Base-by-base conservation (phyloP, 192 early-diverging fungal species). In the Physocladia obscura region DNA sequence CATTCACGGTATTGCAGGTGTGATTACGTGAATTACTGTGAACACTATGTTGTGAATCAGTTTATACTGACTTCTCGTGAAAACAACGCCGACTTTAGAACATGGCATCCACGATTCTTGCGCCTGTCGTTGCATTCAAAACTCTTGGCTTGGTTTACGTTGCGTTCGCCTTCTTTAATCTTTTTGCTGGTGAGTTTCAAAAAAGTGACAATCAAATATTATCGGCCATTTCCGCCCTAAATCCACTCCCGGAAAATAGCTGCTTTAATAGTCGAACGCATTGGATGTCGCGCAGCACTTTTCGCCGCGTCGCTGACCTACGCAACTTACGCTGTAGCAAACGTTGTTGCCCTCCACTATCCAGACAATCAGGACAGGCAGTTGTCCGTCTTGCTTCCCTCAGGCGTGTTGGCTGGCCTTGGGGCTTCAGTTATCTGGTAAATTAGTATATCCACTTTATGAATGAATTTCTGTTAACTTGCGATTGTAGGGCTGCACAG, bases 91-190 rank as follows among this genome's bases (percentile, higher is more conserved):
- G 54, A 36, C 57, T 27, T 37, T 57, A 73, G 62, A 59, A 31
- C 39, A 21, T 67, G 52, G 57, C n/a, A 1, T 73, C 71, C 38
- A 49, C 71, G 38, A 67, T 62, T 19, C 51, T 73, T 2, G 62
- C 22, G 4, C 52, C 57, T 22, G n/a, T 39, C 19, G 71, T 73
- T 5, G 61, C 71, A 0, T 73, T 67, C 34, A 24, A 29, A 19
- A 34, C 49, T 4, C 55, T 73, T 21, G 71, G 71, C 15, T 8
- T 62, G 21, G 44, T 73, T 40, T 73, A 73, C 32, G 62, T 73
- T 3, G 54, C 63, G 32, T 73, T 73, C 44, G 71, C 71, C 17
- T 59, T 73, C 55, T 73, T 57, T 62, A 73, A 73, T 36, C 15
- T 73, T 34, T 67, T 67, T 55, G 65, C 54, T 5, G 63, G 63